Evolutionary conservation across 140 eudicot genomes (phyloP), one percentile per base, ranked within the genome.

Genomic region (Cichorium intybus): DNA sequence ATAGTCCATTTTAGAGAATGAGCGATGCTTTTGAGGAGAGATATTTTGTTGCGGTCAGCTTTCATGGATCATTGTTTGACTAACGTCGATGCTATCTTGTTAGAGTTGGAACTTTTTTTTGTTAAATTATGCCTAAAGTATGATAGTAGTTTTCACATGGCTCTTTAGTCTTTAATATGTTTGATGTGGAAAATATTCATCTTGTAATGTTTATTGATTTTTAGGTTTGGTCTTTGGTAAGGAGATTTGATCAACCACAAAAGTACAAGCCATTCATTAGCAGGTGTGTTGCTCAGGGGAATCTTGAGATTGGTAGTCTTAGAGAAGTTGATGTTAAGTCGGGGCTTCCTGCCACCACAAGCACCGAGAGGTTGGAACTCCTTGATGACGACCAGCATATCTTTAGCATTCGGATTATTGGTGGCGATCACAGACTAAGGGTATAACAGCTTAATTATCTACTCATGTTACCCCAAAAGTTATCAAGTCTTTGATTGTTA

Each of bases 341-440:
- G 15, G 87, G 87, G 10, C 87, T 81, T 69, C 87, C 87, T 14
- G 87, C 87, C 26, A 81, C 87, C 22, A 81, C 87, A 1, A 81
- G 87, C 77, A 81, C 83, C 0, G 87, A 81, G 68, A 77, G 83
- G 66, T 60, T 81, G 77, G 87, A 81, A 71, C 80, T 81, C 9
- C 87, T 81, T 58, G 80, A 81, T 60, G 87, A 81, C 27, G 75
- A 81, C 21, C 80, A 77, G 33, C 86, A 81, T 60, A 73, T 81
- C 68, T 77, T 81, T 46, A 73, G 86, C 63, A 35, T 77, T 57
- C 77, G 83, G 39, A 77, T 81, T 64, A 47, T 81, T 39, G 87
- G 87, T 54, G 87, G 87, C 7, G 87, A 81, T 77, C 87, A 81
- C 64, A 77, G 87, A 50, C 87, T 81, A 39, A 73, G 69, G 87